A percentile compares a stretch with the other conserved stretches of the same genome.
phyloP scores from a whole-genome alignment of 2,329 filamentous ascomycete genomes.

The Scedosporium apiospermum region DNA sequence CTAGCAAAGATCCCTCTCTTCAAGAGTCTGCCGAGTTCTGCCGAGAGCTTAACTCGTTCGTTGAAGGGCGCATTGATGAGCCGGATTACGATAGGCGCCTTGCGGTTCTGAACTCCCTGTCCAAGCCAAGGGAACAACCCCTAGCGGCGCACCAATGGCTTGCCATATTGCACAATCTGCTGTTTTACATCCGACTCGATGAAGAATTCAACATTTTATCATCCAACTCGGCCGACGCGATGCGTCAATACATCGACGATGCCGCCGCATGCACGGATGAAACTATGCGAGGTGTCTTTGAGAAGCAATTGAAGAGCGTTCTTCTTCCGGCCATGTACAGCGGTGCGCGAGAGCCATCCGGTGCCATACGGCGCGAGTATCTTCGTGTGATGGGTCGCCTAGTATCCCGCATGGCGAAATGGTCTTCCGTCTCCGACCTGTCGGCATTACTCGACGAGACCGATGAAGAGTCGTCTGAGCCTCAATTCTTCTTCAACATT shows the following conservation, averaged over 20 bases:
- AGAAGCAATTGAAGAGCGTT: conserved; percentile 49
- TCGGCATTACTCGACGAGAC: conserved; percentile 50
- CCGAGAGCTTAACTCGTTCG: conserved; percentile 71
- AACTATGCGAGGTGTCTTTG: conserved; percentile 37
- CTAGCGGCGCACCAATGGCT: conserved; percentile 72
- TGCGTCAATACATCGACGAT: conserved; percentile 69
- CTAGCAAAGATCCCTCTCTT: conserved; percentile 51
- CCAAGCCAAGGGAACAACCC: conserved; percentile 45
- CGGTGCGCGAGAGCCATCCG: conserved; percentile 69
- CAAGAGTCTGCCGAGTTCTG: conserved; percentile 60
- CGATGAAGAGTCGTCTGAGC: conserved; percentile 54
- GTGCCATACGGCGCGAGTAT: conserved; percentile 76
- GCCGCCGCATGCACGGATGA: conserved; percentile 30
- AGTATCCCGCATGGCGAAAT: conserved; percentile 59
- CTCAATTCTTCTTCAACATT: conserved; percentile 86
- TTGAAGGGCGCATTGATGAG: conserved; percentile 63
- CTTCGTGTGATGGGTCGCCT: conserved; percentile 71
- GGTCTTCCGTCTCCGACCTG: conserved; percentile 66
- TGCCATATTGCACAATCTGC: conserved; percentile 78
- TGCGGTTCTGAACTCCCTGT: conserved; percentile 64
- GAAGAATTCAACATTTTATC: conserved; percentile 81
- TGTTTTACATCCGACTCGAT: conserved; percentile 76
- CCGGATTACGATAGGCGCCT: conserved; percentile 81
- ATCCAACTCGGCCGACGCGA: conserved; percentile 68
- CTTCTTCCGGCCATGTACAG: conserved; percentile 68